These are phyloP conservation scores for Aspergillus spinulosporus DNA, from an alignment of 2,329 filamentous ascomycete species.

Conservation along the genomic window DNA sequence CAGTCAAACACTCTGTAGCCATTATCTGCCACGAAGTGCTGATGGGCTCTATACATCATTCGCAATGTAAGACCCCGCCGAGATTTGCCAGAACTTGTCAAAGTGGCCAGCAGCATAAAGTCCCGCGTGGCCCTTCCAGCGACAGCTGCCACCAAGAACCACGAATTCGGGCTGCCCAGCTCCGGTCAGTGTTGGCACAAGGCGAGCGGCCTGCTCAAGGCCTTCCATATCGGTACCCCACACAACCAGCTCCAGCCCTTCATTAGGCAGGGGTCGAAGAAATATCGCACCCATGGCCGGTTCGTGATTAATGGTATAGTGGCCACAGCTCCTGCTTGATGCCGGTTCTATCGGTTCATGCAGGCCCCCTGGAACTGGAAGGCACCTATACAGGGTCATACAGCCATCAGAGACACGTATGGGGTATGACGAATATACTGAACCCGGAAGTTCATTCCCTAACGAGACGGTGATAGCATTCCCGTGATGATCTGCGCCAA, in stretches of 20 bases:
- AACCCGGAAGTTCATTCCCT: conserved; percentile 23
- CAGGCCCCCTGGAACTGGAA: background rate
- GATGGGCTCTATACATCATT: conserved; percentile 12
- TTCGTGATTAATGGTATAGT: conserved; percentile 33
- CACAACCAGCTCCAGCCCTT: conserved; percentile 56
- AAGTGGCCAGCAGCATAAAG: conserved; percentile 58
- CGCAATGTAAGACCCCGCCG: conserved; percentile 47
- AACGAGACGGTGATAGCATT: conserved; percentile 48
- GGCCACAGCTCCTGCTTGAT: conserved; percentile 16
- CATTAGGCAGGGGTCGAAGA: conserved; percentile 49
- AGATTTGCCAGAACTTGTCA: conserved; percentile 55
- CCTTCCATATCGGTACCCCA: conserved; percentile 55
- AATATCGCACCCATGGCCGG: conserved; percentile 52
- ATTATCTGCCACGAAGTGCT: background rate
- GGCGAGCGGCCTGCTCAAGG: conserved; percentile 51
- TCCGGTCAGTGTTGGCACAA: conserved; percentile 58
- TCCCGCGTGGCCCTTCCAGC: conserved; percentile 55
- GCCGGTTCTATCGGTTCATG: conserved; percentile 5
- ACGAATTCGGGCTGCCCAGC: conserved; percentile 61
- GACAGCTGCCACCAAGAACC: conserved; percentile 47
- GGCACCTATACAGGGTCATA: conserved; percentile 16
- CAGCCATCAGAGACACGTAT: conserved; percentile 24
- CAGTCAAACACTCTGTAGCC: background rate
- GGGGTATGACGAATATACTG: conserved; percentile 26
- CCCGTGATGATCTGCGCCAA: conserved; percentile 28